Percentiles rank a stretch among this genome's conserved stretches.
Conservation (phyloP, 352 stramenopile genomes). For the Blastocystis sp. region DNA sequence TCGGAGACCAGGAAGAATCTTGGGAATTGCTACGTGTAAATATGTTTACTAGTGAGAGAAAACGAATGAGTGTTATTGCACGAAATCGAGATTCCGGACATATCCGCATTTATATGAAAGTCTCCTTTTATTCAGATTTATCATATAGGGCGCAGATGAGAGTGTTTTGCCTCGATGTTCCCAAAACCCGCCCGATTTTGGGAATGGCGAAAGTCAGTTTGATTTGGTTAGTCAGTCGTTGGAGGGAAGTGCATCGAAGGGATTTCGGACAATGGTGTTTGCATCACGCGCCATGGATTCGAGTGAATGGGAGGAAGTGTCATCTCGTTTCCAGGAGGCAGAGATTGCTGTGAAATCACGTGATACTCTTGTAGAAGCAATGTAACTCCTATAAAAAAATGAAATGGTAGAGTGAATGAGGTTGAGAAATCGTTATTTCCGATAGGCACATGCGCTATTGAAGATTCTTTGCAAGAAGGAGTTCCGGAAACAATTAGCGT, state of each 20-base stretch:
- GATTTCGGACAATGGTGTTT: slow-evolving; percentile 66
- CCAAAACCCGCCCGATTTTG: slow-evolving; percentile 66
- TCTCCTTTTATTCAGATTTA: slow-evolving; percentile 64
- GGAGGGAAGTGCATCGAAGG: slow-evolving; percentile 69
- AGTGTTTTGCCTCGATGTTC: slow-evolving; percentile 80
- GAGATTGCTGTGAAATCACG: slow-evolving; percentile 68
- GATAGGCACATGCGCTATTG: slow-evolving; percentile 70
- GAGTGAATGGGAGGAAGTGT: slow-evolving; percentile 75
- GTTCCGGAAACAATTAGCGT: slow-evolving; percentile 82
- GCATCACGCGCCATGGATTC: slow-evolving; percentile 68
- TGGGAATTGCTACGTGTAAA: slow-evolving; percentile 90
- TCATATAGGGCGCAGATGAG: slow-evolving; percentile 86
- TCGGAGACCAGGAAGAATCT: slow-evolving; percentile 66
- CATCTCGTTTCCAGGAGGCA: slow-evolving; percentile 71
- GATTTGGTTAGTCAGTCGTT: slow-evolving; percentile 66
- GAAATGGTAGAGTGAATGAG: background rate
- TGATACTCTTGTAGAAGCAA: slow-evolving; percentile 65
- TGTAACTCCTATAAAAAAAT: background rate
- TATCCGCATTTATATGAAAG: slow-evolving; percentile 64
- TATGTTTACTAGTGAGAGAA: slow-evolving; percentile 94
- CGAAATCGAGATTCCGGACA: slow-evolving; percentile 71
- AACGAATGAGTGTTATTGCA: slow-evolving; percentile 95
- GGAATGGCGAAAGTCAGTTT: no score
- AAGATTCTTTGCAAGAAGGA: slow-evolving; percentile 83
- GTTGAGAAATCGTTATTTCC: background rate